phyloP scores from a whole-genome alignment of 1,139 yeast species.

The Geotrichum restrictum region DNA sequence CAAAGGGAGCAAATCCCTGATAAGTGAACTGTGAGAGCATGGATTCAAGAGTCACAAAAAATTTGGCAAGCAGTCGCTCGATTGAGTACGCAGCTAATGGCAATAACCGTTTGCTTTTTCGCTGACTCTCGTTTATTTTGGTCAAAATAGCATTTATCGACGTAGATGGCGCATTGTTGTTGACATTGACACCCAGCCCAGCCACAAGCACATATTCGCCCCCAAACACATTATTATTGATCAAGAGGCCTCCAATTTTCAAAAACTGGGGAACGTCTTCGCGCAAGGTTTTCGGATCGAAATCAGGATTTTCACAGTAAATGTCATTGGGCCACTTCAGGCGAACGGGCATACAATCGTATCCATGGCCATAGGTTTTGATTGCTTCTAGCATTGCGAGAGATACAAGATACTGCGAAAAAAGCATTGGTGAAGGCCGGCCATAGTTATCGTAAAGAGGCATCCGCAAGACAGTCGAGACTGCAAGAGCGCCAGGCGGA shows the following conservation, averaged over 20 bases:
- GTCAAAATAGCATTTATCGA: conserved; percentile 72
- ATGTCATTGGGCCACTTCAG: conserved; percentile 98
- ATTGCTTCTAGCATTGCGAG: conserved; percentile 81
- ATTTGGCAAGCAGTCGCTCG: conserved; percentile 67
- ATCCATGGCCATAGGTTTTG: conserved; percentile 59
- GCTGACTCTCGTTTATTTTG: conserved; percentile 46
- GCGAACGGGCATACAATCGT: conserved; percentile 57
- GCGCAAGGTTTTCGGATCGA: not conserved
- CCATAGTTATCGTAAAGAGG: conserved; percentile 42
- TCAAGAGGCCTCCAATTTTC: conserved; percentile 79
- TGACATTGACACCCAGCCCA: conserved; percentile 90
- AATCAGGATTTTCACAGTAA: conserved; percentile 61
- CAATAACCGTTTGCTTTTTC: conserved; percentile 41
- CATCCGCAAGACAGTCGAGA: conserved; percentile 64
- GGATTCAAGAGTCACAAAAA: conserved; percentile 58
- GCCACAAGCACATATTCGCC: conserved; percentile 57
- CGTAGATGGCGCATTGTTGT: conserved; percentile 77
- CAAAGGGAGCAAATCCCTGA: conserved; percentile 65
- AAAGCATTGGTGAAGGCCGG: conserved; percentile 56
- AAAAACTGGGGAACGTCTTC: conserved; percentile 44
- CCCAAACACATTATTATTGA: conserved; percentile 65
- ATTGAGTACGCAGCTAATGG: conserved; percentile 40
- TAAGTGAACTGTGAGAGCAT: conserved; percentile 57
- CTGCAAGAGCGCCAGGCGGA: conserved; percentile 87
- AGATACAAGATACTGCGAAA: conserved; percentile 80